Evolutionary conservation across 2,329 filamentous ascomycete genomes (phyloP), one percentile per base, ranked within the genome.

Genomic region (Ophiostoma triangulosporum): DNA sequence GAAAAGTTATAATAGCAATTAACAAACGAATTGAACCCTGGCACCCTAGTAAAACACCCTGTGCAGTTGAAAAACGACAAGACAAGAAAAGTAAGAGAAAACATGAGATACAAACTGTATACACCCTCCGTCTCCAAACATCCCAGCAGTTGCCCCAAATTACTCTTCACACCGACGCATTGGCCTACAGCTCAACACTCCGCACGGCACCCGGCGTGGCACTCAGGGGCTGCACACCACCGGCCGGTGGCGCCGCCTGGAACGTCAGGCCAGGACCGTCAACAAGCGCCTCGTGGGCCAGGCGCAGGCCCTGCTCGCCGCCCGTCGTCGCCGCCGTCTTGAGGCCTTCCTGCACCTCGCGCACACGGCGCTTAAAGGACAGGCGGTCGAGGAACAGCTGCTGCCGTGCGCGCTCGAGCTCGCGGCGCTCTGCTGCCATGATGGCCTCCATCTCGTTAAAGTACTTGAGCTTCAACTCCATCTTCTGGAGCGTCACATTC

Each of bases 371-470:
- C 73, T 93, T 89, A 72, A 97, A 95, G 2, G 86, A 80, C 50
- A 98, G 74, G 24, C 93, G 81, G 67, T 98, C 93, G 35, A 97
- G 73, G 74, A 97, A 95, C 17, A 98, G 77, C 66, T 96, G 87
- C 67, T 97, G 90, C 29, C 91, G 82, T 38, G 87, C 88, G 54
- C 90, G 81, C 69, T 98, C 93, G 22, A 98, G 76, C 68, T 98
- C 93, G 56, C 90, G 81, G 56, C 91, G 84, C 71, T 98, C 93
- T 6, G 90, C 88, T 62, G 94, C 86, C 50, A 98, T 75, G 45
- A 96, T 84, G 17, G 86, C 78, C 69, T 98, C 93, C 78, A 98
- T 90, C 67, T 98, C 93, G 62, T 87, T 85, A 69, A 98, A 98
- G 66, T 97, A 95, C 64, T 88, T 84, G 56, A 98, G 77, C 70